Evolutionary conservation across 257 asterid genomes (phyloP).

Genomic region (Capsicum baccatum): DNA sequence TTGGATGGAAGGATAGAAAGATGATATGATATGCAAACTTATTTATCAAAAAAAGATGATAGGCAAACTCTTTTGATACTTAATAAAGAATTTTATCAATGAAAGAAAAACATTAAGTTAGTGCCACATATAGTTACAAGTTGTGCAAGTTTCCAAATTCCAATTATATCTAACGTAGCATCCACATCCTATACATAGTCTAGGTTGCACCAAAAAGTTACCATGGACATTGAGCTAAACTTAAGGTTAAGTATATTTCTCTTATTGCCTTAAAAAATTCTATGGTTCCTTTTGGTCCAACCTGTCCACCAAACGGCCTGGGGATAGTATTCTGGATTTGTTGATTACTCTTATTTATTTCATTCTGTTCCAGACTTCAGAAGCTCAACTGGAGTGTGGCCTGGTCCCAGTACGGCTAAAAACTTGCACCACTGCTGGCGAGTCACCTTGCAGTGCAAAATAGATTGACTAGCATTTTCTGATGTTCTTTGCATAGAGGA

Average conservation of each 20-base stretch:
- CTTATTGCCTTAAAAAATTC: neutral
- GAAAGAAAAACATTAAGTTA: neutral
- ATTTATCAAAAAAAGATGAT: neutral
- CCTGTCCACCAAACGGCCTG: neutral
- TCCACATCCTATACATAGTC: neutral
- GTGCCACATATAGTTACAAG: neutral
- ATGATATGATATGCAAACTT: neutral
- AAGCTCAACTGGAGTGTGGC: slow-evolving; percentile 16
- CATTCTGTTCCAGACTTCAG: slow-evolving; percentile 6
- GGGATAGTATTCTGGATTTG: slow-evolving; percentile 8
- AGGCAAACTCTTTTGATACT: neutral
- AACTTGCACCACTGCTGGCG: neutral
- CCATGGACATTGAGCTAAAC: neutral
- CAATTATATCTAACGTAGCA: neutral
- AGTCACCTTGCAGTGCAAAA: neutral
- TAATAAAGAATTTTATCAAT: neutral
- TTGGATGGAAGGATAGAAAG: slow-evolving; percentile 24
- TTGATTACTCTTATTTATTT: slow-evolving; percentile 21
- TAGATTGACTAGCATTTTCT: neutral
- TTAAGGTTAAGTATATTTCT: neutral
- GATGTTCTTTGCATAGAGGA: neutral
- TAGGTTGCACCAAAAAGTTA: neutral
- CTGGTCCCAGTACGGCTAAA: neutral
- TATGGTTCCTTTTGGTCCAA: slow-evolving; percentile 9
- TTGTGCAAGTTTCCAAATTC: slow-evolving; percentile 7